Conservation (phyloP, 2,329 filamentous ascomycete genomes). For the Colletotrichum sp. region DNA sequence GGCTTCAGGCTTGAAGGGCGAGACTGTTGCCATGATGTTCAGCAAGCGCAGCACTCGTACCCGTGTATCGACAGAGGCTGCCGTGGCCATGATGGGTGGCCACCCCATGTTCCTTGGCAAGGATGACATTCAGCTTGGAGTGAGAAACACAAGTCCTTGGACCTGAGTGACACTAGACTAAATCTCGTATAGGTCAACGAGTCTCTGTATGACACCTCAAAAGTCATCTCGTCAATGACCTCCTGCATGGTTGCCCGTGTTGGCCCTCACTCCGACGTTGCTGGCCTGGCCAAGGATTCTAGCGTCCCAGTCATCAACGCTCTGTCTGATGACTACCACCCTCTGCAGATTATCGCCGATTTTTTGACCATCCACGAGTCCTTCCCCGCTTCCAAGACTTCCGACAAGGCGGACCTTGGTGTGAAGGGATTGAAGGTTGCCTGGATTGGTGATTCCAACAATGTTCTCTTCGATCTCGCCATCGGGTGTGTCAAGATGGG, state of each 20-base stretch:
- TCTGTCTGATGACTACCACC: slow-evolving; percentile 89
- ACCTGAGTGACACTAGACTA: not conserved
- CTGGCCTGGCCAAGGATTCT: slow-evolving; percentile 72
- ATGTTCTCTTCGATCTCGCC: slow-evolving; percentile 92
- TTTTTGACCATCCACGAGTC: slow-evolving; percentile 88
- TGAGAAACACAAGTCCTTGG: slow-evolving; percentile 42
- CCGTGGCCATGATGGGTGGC: slow-evolving; percentile 85
- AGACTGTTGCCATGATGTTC: slow-evolving; percentile 95
- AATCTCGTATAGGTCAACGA: slow-evolving; percentile 74
- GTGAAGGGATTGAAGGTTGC: slow-evolving; percentile 87
- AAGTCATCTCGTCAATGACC: slow-evolving; percentile 94
- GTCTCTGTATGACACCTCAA: slow-evolving; percentile 88
- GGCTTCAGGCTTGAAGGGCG: slow-evolving; percentile 68
- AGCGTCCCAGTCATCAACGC: slow-evolving; percentile 85
- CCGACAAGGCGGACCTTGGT: slow-evolving; percentile 55
- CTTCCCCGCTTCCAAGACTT: slow-evolving; percentile 57
- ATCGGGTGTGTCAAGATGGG: slow-evolving; percentile 88
- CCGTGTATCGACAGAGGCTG: slow-evolving; percentile 90
- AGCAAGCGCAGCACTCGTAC: slow-evolving; percentile 95
- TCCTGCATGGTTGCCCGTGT: slow-evolving; percentile 84
- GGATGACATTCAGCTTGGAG: slow-evolving; percentile 94
- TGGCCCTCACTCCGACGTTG: slow-evolving; percentile 77
- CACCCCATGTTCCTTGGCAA: slow-evolving; percentile 97
- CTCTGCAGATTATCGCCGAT: slow-evolving; percentile 92
- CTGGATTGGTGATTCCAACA: slow-evolving; percentile 97